Percentiles rank a stretch among this genome's conserved stretches.
These are phyloP conservation scores for Argentina anserina DNA, from an alignment of 306 rosid genomes.

Conservation along the genomic window DNA sequence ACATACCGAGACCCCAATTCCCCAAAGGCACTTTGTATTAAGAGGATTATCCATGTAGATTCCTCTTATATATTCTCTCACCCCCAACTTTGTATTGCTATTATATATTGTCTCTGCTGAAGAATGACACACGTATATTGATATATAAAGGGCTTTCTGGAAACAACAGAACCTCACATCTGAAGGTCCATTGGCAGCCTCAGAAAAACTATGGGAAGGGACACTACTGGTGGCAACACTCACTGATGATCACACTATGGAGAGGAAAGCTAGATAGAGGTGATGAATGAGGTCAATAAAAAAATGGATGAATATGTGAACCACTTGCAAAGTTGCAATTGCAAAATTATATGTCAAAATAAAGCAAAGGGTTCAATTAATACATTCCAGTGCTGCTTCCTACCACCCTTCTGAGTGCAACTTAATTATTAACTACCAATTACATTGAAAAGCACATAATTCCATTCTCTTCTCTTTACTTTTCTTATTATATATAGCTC, in stretches of 20 bases:
- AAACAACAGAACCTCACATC: slow-evolving; percentile 15
- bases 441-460: slow-evolving; percentile 29
- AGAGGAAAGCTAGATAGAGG: slow-evolving; percentile 20
- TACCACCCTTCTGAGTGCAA: slow-evolving; percentile 31
- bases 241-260: slow-evolving; percentile 4
- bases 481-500: slow-evolving; percentile 12
- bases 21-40: slow-evolving; percentile 5
- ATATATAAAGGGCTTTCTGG: slow-evolving; percentile 6
- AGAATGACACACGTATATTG: slow-evolving; percentile 13
- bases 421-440: slow-evolving; percentile 29
- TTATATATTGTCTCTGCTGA: slow-evolving; percentile 18
- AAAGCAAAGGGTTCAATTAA: slow-evolving; percentile 27
- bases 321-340: slow-evolving; percentile 6
- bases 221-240: slow-evolving; percentile 11
- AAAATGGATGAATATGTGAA: slow-evolving; percentile 38
- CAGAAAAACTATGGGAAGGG: neutral
- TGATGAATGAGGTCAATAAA: slow-evolving; percentile 42
- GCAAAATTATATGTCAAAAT: neutral
- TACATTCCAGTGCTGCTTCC: slow-evolving; percentile 19
- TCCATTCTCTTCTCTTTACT: slow-evolving; percentile 33
- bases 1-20: too few species aligned
- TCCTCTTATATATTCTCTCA: neutral
- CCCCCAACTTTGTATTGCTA: neutral
- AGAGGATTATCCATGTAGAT: slow-evolving; percentile 27
- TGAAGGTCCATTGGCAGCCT: slow-evolving; percentile 17